Conservation (phyloP, 106 monocot genomes). For the Acanthochlamys bracteata region DNA sequence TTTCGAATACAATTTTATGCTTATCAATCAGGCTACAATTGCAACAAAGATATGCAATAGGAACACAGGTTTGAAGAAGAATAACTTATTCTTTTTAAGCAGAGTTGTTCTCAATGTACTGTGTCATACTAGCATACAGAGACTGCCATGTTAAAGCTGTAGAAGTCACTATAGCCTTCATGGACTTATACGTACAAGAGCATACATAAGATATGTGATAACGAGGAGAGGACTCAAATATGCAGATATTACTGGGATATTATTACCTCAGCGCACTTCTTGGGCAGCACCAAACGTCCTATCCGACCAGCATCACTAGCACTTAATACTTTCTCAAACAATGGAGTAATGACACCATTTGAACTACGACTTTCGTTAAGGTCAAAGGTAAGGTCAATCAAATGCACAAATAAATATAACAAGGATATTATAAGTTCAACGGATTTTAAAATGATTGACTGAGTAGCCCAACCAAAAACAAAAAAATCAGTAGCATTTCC, state of each 20-base stretch:
- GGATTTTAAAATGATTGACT: background rate
- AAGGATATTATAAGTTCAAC: background rate
- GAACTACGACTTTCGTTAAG: conserved; percentile 59
- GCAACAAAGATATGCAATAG: too few relatives aligned
- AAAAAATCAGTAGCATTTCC: background rate
- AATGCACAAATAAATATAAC: background rate
- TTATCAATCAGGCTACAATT: too few relatives aligned
- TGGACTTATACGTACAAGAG: too few relatives aligned
- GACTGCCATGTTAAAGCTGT: too few relatives aligned
- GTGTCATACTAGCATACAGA: too few relatives aligned
- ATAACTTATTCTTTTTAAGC: too few relatives aligned
- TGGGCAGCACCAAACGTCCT: conserved; percentile 92
- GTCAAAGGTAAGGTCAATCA: conserved; percentile 1
- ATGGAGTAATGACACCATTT: conserved; percentile 80
- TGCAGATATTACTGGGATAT: background rate
- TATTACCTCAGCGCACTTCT: conserved; percentile 95
- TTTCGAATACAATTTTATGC: too few relatives aligned
- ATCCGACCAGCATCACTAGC: conserved; percentile 98
- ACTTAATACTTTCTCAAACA: conserved; percentile 97
- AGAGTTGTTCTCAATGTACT: too few relatives aligned
- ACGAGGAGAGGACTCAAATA: background rate
- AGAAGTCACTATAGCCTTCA: too few relatives aligned
- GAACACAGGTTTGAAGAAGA: too few relatives aligned
- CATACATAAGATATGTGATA: too few relatives aligned
- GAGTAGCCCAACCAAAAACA: background rate